Conservation (phyloP, 768 basidiomycete species). For the Paxillus involutus region DNA sequence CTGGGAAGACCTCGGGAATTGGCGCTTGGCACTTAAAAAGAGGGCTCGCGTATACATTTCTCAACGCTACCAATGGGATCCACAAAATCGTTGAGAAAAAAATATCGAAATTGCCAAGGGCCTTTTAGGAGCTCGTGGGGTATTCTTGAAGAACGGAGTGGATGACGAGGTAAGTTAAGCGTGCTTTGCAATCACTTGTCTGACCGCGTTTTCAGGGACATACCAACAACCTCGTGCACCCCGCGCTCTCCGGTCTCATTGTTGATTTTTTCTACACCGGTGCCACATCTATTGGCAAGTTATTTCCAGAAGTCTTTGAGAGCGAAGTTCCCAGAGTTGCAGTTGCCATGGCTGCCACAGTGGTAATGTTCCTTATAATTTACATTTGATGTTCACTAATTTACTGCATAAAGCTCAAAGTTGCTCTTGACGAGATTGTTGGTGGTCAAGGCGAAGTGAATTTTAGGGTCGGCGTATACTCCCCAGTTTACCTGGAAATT, state of each 20-base stretch:
- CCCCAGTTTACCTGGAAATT: not conserved
- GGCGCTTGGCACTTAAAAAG: conserved; percentile 1
- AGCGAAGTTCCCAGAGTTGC: not conserved
- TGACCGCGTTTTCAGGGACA: not conserved
- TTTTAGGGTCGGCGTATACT: not conserved
- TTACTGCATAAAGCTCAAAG: no score
- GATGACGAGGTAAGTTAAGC: not conserved
- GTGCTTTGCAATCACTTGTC: no score
- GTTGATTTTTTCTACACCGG: conserved; percentile 5
- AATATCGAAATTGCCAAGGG: not conserved
- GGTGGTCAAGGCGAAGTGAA: no score
- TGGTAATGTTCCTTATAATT: no score
- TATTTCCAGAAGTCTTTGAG: conserved; percentile 1
- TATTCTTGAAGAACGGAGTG: not conserved
- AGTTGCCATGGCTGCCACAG: not conserved
- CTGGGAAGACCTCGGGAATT: conserved; percentile 5
- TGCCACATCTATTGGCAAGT: not conserved
- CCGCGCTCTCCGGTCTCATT: not conserved
- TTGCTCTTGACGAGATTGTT: no score
- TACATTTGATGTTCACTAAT: no score
- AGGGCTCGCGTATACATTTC: not conserved
- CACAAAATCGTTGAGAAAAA: not conserved
- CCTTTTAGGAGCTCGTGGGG: not conserved
- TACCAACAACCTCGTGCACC: conserved; percentile 2
- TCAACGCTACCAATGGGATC: conserved; percentile 5